A percentile compares a stretch with the other conserved stretches of the same genome.
Conservation (phyloP, 2,329 filamentous ascomycete species). For the Cordyceps cicadae region DNA sequence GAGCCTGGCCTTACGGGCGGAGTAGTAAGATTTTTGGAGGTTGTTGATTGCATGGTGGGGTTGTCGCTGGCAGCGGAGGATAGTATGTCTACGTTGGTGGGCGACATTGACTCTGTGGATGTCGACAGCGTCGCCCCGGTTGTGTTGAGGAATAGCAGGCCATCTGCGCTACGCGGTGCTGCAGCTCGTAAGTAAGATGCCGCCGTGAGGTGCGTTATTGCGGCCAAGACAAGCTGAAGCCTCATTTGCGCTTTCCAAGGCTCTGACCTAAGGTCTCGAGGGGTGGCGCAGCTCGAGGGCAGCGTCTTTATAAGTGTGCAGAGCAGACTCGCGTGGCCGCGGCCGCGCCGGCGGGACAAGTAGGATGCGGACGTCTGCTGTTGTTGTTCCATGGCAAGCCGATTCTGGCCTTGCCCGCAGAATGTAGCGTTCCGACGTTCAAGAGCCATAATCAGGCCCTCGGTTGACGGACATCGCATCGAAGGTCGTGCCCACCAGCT, state of each 20-base stretch:
- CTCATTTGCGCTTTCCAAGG: not conserved
- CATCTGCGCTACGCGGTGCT: not conserved
- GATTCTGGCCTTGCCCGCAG: not conserved
- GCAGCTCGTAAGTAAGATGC: not conserved
- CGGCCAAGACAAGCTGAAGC: not conserved
- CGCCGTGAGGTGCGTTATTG: not conserved
- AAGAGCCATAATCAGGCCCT: not conserved
- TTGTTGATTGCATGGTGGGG: not conserved
- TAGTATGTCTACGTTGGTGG: too few species aligned
- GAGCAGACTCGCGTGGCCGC: too few species aligned
- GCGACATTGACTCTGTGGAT: too few species aligned
- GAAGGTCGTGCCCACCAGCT: not conserved
- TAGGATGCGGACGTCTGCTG: not conserved
- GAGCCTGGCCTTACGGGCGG: not conserved
- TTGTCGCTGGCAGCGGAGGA: not conserved
- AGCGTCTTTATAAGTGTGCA: not conserved
- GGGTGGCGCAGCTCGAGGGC: not conserved
- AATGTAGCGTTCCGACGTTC: not conserved
- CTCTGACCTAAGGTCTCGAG: not conserved
- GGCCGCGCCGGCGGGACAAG: not conserved
- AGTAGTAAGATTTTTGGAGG: not conserved
- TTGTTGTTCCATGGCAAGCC: not conserved
- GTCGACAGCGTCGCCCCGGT: not conserved
- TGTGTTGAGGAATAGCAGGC: not conserved
- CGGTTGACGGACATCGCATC: not conserved